Evolutionary conservation across 345 rosid genomes (phyloP), one percentile per base, ranked within the genome.

Genomic region (Raphanus raphanistrum): DNA sequence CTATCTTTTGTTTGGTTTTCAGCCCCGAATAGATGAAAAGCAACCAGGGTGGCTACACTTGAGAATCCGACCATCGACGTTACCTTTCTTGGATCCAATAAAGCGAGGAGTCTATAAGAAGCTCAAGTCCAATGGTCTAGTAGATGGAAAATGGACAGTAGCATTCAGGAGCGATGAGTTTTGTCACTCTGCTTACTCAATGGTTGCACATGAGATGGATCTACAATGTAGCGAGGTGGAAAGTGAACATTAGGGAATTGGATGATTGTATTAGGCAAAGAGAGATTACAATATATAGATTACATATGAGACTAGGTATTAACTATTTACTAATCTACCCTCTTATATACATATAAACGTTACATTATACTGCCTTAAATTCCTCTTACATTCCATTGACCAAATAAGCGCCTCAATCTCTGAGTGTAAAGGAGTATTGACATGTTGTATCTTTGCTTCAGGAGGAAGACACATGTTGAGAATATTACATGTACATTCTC

Each of bases 141-240:
- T 92, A 15, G 98, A 96, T 61, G 99, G 99, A 58, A 89, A 93
- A 89, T 96, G 97, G 99, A 90, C 92, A 63, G 76, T 96, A 66
- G 96, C 99, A 69, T 96, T 96, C 84, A 82, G 87, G 76, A 90
- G 87, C 55, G 93, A 93, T 15, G 90, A 85, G 63, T 86, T 92
- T 17, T 93, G 99, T 88, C 80, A 85, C 79, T 72, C 82, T 50
- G 98, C 96, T 62, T 77, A 79, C 55, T 84, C 88, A 31, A 93
- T 96, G 97, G 85, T 87, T 76, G 66, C 71, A 4, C 83, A 82
- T 45, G 98, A 93, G 90, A 80, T 82, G 2, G 84, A 84, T 80
- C 79, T 79, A 63, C 99, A 87, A 82, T 84, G 86, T 83, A 80
- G 69, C 0, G 97, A 91, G 81, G 94, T 90, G 12, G 89, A 88